Base-by-base conservation (phyloP, 73 alveolate genomes). In the Breviolum minutum region DNA sequence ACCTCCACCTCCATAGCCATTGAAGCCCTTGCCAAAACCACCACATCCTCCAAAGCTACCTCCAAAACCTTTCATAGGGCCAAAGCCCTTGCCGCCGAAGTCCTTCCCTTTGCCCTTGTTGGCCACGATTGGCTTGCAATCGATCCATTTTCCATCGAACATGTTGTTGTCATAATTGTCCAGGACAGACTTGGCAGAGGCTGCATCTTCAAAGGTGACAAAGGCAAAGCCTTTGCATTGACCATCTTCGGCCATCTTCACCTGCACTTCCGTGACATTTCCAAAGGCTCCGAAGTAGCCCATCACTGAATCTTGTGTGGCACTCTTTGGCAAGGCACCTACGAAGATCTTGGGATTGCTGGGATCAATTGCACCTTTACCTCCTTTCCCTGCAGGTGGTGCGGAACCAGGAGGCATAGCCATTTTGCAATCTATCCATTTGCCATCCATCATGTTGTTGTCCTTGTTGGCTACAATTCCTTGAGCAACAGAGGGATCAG, bases 191-290 rank as follows among this genome's bases (percentile, higher is more conserved):
- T 89, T 89, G 64, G 96, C 96, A 27, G 96, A 89, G 29, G 85
- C 26, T 17, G 81, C 73, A 40, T 89, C 96, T 76, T 89, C 96
- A n/a, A 89, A 89, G 96, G 96, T 89, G 70, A 89, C 96, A 60
- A 89, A 89, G 61, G 96, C 96, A 70, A 89, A 89, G 69, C 96
- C 96, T 63, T 89, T 89, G 96, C 96, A 89, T 61, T 89, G 96
- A 16, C 96, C 96, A 89, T 89, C 96, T 40, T 89, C 96, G 27
- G 96, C 96, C 85, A 89, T 89, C 81, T 89, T 89, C 74, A 89
- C 96, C 60, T 61, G 66, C 30, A 68, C 85, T 63, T 89, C 96
- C 64, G 40, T 63, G 40, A 87, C 95, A 26, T 19, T 40, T 20
- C 95, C 95, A 54, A 87, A 87, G 66, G 70, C 82, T 19, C 66